Conservation (phyloP, 257 asterid genomes). For the Handroanthus guayacan region DNA sequence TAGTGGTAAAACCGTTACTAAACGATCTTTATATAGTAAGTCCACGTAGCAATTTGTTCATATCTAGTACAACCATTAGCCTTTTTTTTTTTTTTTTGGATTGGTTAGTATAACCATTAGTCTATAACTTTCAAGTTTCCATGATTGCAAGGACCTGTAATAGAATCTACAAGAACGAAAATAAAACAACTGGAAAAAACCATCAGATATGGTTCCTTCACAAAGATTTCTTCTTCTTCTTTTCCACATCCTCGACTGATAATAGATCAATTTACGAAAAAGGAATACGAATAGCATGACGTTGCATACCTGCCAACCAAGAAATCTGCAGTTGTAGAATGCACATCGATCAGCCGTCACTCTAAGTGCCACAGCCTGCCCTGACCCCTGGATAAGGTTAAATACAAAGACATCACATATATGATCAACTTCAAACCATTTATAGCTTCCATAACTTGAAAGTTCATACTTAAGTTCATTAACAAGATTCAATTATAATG, state of each 20-base stretch:
- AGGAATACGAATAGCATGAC: background rate
- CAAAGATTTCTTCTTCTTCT: background rate
- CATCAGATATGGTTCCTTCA: slow-evolving; percentile 1
- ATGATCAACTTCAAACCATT: background rate
- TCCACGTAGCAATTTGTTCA: background rate
- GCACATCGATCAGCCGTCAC: slow-evolving; percentile 95
- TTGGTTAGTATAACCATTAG: background rate
- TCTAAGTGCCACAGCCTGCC: slow-evolving; percentile 95
- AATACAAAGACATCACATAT: slow-evolving; percentile 16
- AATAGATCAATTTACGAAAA: background rate
- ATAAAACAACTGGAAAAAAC: slow-evolving; percentile 4
- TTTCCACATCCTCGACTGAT: background rate
- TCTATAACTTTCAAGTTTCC: background rate
- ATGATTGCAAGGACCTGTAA: background rate
- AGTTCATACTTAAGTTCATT: background rate
- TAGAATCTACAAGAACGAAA: background rate
- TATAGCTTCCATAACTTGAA: background rate
- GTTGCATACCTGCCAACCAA: slow-evolving; percentile 87
- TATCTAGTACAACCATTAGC: background rate
- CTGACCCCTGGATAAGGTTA: slow-evolving; percentile 66
- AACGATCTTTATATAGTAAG: background rate
- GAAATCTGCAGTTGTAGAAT: slow-evolving; percentile 91
- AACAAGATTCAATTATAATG: background rate
- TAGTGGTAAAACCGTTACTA: too few species aligned
- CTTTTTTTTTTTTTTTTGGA: background rate